A percentile compares a stretch with the other conserved stretches of the same genome.
These are phyloP conservation scores for Vanderwaltozyma verrucispora DNA, from an alignment of 805 yeast genomes.

Conservation along the genomic window DNA sequence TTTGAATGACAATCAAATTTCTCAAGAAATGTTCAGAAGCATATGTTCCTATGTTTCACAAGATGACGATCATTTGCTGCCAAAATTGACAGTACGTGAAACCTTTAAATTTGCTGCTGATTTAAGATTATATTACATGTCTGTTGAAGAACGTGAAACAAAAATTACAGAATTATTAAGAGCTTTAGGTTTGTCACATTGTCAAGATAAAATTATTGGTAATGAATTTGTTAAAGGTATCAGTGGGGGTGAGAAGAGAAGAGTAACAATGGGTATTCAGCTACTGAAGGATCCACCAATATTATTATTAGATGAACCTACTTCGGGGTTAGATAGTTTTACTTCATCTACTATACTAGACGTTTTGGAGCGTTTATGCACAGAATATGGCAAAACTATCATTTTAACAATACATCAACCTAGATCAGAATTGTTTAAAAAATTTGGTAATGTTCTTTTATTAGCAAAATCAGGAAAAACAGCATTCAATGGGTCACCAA, in stretches of 20 bases:
- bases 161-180: constrained; percentile 49
- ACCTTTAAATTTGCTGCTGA: constrained; percentile 64
- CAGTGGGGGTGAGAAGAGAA: constrained; percentile 84
- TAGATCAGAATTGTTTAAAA: constrained; percentile 48
- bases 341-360: constrained; percentile 61
- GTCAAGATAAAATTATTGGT: constrained; percentile 67
- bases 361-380: constrained; percentile 47
- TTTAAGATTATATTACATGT: constrained; percentile 43
- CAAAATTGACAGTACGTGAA: constrained; percentile 68
- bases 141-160: constrained; percentile 34
- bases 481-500: constrained; percentile 53
- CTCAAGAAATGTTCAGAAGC: constrained; percentile 29
- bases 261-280: constrained; percentile 77
- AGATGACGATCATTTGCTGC: constrained; percentile 62
- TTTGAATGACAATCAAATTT: constrained; percentile 33
- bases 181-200: constrained; percentile 61
- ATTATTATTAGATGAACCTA: constrained; percentile 75
- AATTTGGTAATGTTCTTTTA: constrained; percentile 62
- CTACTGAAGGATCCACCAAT: constrained; percentile 62
- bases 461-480: constrained; percentile 66
- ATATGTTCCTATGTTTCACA: constrained; percentile 73
- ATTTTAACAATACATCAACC: constrained; percentile 82
- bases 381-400: constrained; percentile 50
- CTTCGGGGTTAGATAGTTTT: constrained; percentile 77
- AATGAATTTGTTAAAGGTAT: constrained; percentile 53